Evolutionary conservation across 345 rosid genomes (phyloP).

Genomic region (Ceriops zippeliana): DNA sequence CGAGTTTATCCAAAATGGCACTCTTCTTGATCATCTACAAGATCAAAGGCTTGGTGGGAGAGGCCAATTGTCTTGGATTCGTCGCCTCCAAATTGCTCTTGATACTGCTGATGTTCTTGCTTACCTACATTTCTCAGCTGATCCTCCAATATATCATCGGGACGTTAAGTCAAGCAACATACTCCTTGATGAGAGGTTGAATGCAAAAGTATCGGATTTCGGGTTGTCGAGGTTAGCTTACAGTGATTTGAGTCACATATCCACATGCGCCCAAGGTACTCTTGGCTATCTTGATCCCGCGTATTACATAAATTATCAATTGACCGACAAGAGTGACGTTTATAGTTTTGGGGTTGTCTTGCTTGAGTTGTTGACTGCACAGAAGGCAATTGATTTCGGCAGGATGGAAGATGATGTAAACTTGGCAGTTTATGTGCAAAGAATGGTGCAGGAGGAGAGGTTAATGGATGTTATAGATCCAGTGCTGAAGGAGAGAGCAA

Average conservation of each 20-base stretch:
- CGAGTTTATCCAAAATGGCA: slow-evolving; percentile 41
- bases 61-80: slow-evolving; percentile 22
- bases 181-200: slow-evolving; percentile 40
- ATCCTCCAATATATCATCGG: slow-evolving; percentile 46
- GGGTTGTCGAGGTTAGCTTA: slow-evolving; percentile 46
- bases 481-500: slow-evolving; percentile 25
- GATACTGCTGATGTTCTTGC: slow-evolving; percentile 43
- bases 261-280: slow-evolving; percentile 55
- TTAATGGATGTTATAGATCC: slow-evolving; percentile 40
- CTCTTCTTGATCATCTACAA: slow-evolving; percentile 37
- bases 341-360: slow-evolving; percentile 54
- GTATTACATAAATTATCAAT: slow-evolving; percentile 41
- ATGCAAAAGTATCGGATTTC: slow-evolving; percentile 47
- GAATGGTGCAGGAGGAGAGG: slow-evolving; percentile 39
- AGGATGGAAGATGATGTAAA: slow-evolving; percentile 45
- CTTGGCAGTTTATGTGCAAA: slow-evolving; percentile 36
- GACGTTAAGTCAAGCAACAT: slow-evolving; percentile 57
- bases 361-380: slow-evolving; percentile 44
- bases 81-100: slow-evolving; percentile 40
- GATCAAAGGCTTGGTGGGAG: neutral
- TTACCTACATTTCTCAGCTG: slow-evolving; percentile 45
- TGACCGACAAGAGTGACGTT: slow-evolving; percentile 55
- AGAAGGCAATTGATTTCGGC: slow-evolving; percentile 43
- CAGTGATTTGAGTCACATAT: slow-evolving; percentile 42
- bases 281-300: slow-evolving; percentile 50